phyloP scores from a whole-genome alignment of 768 basidiomycete species.

The Galerina marginata region DNA sequence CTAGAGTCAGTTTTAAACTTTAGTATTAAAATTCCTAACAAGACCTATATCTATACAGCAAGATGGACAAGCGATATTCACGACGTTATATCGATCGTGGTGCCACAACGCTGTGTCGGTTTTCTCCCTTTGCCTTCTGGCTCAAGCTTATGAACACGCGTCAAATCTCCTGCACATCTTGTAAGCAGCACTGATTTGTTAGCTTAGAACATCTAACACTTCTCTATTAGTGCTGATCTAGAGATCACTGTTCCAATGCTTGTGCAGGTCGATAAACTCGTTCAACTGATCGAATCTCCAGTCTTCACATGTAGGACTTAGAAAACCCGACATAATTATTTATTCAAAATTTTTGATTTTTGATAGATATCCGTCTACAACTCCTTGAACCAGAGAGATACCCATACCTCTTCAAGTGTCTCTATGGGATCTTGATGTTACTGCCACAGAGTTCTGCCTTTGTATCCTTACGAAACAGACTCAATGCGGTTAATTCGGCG shows the following conservation, averaged over 20 bases:
- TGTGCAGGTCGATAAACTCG: conserved; percentile 96
- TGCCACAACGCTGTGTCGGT: conserved; percentile 98
- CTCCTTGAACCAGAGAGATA: conserved; percentile 96
- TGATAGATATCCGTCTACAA: conserved; percentile 82
- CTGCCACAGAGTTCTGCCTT: conserved; percentile 97
- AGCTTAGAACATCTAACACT: neutral
- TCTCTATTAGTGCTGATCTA: conserved; percentile 77
- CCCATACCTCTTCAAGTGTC: conserved; percentile 95
- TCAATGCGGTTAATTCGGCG: conserved; percentile 94
- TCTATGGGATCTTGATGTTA: conserved; percentile 96
- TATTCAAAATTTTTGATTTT: neutral
- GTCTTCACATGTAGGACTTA: conserved; percentile 88
- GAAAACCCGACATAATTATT: neutral
- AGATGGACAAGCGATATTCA: conserved; percentile 97
- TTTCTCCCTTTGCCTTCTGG: conserved; percentile 93
- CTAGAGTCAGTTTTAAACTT: conserved; percentile 63
- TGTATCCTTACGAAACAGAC: conserved; percentile 88
- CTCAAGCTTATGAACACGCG: conserved; percentile 98
- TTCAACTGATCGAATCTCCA: conserved; percentile 96
- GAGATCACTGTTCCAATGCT: conserved; percentile 95
- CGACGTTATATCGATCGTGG: conserved; percentile 95
- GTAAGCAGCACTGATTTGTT: conserved; percentile 44
- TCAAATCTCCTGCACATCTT: conserved; percentile 96
- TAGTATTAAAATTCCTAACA: neutral
- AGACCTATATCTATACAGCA: conserved; percentile 50